These are phyloP conservation scores for Zelonia costaricensis DNA, from an alignment of 208 protist genomes.

Conservation along the genomic window DNA sequence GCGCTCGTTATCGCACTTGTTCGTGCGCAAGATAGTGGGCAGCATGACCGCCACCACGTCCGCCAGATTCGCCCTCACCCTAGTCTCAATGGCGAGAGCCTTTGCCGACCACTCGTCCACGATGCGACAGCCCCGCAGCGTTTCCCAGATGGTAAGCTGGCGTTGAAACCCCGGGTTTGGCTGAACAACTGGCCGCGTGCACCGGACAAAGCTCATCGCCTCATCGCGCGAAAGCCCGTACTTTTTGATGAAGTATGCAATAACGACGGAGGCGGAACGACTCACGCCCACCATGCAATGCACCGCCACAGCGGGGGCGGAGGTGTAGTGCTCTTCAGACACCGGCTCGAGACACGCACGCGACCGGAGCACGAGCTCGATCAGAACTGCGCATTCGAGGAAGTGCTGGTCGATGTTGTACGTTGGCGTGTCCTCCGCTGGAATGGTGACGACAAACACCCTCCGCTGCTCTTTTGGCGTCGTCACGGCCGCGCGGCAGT, in stretches of 20 bases:
- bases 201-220: constrained; percentile 59
- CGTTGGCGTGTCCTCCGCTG: constrained; percentile 65
- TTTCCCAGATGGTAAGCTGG: constrained; percentile 69
- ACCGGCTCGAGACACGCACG: constrained; percentile 2
- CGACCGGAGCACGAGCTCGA: constrained; percentile 60
- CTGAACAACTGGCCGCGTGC: constrained; percentile 53
- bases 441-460: constrained; percentile 70
- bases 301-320: constrained; percentile 47
- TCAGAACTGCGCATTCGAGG: constrained; percentile 54
- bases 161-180: constrained; percentile 78
- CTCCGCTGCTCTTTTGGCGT: constrained; percentile 26
- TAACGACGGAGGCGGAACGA: constrained; percentile 76
- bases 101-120: constrained; percentile 54
- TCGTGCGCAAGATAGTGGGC: constrained; percentile 42
- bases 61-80: constrained; percentile 31
- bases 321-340: not conserved
- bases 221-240: constrained; percentile 46
- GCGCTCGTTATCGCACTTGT: constrained; percentile 58
- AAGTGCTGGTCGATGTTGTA: constrained; percentile 80
- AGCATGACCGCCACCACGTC: constrained; percentile 39
- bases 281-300: constrained; percentile 91
- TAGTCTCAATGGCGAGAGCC: constrained; percentile 50
- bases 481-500: constrained; percentile 25
- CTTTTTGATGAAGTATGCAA: constrained; percentile 88
- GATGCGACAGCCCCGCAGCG: constrained; percentile 45